Evolutionary conservation across 1,284 basidiomycete genomes (phyloP), one percentile per base, ranked within the genome.

Genomic region (Rhodotorula sp.): DNA sequence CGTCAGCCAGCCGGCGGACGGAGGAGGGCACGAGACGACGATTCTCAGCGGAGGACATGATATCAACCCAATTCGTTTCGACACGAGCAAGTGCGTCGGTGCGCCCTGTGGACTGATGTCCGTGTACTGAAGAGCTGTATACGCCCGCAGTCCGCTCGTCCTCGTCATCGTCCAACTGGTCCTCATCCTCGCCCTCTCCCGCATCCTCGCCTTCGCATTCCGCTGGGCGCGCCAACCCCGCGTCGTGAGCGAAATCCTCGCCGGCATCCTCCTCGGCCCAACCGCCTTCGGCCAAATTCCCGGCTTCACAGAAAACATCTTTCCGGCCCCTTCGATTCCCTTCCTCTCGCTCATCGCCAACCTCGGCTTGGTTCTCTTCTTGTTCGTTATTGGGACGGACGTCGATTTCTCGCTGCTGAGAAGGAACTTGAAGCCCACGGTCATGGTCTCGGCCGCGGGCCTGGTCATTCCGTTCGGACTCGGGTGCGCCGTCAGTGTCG

Each of bases 311-410:
- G 64, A 88, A 47, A 87, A 88, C 78, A 88, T 96, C 73, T 97
- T 97, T 79, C 92, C 93, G 0, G 4, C 80, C 0, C 79, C 80
- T 0, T 94, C 92, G 0, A 76, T 86, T 9, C 83, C 92, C 0
- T 94, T 87, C 79, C 88, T 99, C 59, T 88, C 87, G 54, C 87
- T 97, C 56, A 87, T 91, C 31, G 89, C 93, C 26, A 94, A 89
- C 52, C 76, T 80, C 6, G 76, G 94, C 81, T 85, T 96, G 9
- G 95, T 95, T 81, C 85, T 69, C 24, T 66, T 70, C 64, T 53
- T 66, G 13, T 66, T 66, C 54, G 47, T 55, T 30, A 55, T 70
- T n/a, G 59, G 65, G 7, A 60, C 53, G 31, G 64, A 65, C 34
- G 59, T 95, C 68, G 94, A 97, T 75, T 82, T 87, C 0, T 82